Conservation (phyloP, 495 filamentous ascomycete genomes). For the Aspergillus affinis region DNA sequence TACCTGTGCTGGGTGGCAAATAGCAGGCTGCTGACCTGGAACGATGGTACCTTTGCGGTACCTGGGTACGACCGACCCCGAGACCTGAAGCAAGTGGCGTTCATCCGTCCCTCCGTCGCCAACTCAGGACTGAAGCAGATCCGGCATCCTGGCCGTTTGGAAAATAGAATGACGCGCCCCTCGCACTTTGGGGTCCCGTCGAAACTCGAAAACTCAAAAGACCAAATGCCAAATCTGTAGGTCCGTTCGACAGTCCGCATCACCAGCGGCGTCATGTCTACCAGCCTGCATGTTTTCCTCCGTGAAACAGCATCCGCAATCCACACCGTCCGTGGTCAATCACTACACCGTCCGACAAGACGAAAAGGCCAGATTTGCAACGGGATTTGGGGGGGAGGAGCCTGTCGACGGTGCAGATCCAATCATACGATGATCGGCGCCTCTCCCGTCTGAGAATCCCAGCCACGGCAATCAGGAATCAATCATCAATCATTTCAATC, state of each 20-base stretch:
- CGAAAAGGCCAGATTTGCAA: too few species aligned
- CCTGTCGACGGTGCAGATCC: slow-evolving; percentile 1
- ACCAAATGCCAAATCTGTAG: too few species aligned
- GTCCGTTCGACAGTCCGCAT: neutral
- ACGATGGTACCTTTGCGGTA: neutral
- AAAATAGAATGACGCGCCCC: too few species aligned
- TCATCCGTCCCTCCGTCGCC: neutral
- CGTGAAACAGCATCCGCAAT: neutral
- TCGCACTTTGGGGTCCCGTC: too few species aligned
- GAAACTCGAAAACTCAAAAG: too few species aligned
- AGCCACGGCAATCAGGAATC: slow-evolving; percentile 6
- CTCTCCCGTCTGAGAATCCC: neutral
- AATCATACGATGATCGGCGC: slow-evolving; percentile 6
- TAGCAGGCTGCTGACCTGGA: neutral
- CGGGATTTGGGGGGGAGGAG: too few species aligned
- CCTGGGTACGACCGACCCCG: neutral
- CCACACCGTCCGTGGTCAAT: too few species aligned
- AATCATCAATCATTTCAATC: slow-evolving; percentile 1
- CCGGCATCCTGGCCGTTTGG: too few species aligned
- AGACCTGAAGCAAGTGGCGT: neutral
- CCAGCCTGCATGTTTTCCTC: neutral
- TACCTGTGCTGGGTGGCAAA: neutral
- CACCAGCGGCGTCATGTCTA: neutral
- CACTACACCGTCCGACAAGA: too few species aligned
- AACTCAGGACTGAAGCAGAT: neutral